Percentiles rank a stretch among this genome's conserved stretches.
phyloP scores from a whole-genome alignment of 495 filamentous ascomycete genomes.

The Neurospora tetraspora region DNA sequence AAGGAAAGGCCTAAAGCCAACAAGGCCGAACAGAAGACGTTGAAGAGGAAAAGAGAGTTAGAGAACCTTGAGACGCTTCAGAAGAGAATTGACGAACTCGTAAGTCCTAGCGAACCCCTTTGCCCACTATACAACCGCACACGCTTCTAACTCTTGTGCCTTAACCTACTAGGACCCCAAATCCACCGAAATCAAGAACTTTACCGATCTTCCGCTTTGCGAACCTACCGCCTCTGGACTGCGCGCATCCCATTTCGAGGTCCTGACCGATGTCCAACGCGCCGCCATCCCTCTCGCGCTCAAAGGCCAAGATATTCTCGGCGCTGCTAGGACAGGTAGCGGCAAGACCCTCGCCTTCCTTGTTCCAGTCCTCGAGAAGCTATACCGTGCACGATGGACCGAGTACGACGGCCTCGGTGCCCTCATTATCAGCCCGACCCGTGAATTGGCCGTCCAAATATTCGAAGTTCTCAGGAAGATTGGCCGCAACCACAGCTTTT shows the following conservation, averaged over 20 bases:
- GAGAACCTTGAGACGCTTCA: slow-evolving; percentile 51
- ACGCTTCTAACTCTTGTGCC: not conserved
- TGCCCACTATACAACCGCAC: not conserved
- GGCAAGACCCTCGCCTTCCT: slow-evolving; percentile 95
- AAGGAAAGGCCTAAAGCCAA: slow-evolving; percentile 15
- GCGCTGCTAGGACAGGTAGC: slow-evolving; percentile 92
- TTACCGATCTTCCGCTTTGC: slow-evolving; percentile 80
- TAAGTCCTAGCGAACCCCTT: slow-evolving; percentile 5
- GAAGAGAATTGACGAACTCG: slow-evolving; percentile 29
- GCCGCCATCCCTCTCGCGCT: slow-evolving; percentile 77
- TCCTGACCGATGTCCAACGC: slow-evolving; percentile 83
- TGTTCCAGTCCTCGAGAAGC: slow-evolving; percentile 82
- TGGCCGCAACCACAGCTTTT: slow-evolving; percentile 81
- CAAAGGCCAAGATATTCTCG: slow-evolving; percentile 82
- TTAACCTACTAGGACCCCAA: slow-evolving; percentile 30
- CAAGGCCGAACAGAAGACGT: slow-evolving; percentile 25
- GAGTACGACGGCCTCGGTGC: slow-evolving; percentile 86
- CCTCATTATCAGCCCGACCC: slow-evolving; percentile 85
- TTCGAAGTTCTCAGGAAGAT: slow-evolving; percentile 92
- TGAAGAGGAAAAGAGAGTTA: slow-evolving; percentile 38
- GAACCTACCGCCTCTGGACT: slow-evolving; percentile 72
- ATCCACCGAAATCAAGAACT: slow-evolving; percentile 40
- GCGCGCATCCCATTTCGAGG: slow-evolving; percentile 78
- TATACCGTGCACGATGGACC: slow-evolving; percentile 86
- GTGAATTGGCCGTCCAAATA: slow-evolving; percentile 93